Evolutionary conservation across 257 asterid genomes (phyloP).

Genomic region (Galeopsis tetrahit): DNA sequence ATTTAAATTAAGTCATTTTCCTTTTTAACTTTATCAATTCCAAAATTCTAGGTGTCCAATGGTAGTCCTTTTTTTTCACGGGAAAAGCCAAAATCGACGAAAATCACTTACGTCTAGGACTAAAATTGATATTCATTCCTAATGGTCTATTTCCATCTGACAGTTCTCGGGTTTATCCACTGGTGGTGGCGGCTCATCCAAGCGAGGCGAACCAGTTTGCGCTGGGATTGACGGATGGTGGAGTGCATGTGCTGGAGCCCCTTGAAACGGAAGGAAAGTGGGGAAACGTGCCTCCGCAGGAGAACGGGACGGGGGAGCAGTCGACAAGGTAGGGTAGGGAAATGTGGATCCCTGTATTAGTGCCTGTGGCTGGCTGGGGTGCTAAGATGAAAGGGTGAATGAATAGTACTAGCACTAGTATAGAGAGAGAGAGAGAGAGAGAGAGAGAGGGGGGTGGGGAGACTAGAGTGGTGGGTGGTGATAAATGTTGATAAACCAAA

Average conservation of each 20-base stretch:
- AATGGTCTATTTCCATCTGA: not conserved
- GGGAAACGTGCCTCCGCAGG: conserved; percentile 57
- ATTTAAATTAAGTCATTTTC: no score
- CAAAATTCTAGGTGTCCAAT: no score
- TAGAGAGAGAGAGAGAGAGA: not conserved
- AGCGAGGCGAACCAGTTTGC: conserved; percentile 64
- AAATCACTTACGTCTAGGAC: no score
- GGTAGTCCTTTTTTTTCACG: no score
- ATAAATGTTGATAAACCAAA: no score
- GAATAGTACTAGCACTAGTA: not conserved
- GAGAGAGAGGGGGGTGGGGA: no score
- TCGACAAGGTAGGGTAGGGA: conserved; percentile 32
- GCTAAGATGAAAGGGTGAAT: conserved; percentile 29
- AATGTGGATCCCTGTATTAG: conserved; percentile 27
- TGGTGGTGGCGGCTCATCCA: conserved; percentile 67
- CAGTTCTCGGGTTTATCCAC: conserved; percentile 58
- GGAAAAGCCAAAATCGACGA: no score
- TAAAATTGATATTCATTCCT: not conserved
- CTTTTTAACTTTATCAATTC: no score
- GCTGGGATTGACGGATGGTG: conserved; percentile 68
- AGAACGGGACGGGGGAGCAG: conserved; percentile 49
- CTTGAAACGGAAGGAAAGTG: conserved; percentile 55
- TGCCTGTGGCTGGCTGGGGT: conserved; percentile 15
- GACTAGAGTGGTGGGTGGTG: not conserved
- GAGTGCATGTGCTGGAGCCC: conserved; percentile 71